A percentile compares a stretch with the other conserved stretches of the same genome.
Evolutionary conservation across 2,329 filamentous ascomycete genomes (phyloP).

Genomic region (Ceratocystis huliohia): DNA sequence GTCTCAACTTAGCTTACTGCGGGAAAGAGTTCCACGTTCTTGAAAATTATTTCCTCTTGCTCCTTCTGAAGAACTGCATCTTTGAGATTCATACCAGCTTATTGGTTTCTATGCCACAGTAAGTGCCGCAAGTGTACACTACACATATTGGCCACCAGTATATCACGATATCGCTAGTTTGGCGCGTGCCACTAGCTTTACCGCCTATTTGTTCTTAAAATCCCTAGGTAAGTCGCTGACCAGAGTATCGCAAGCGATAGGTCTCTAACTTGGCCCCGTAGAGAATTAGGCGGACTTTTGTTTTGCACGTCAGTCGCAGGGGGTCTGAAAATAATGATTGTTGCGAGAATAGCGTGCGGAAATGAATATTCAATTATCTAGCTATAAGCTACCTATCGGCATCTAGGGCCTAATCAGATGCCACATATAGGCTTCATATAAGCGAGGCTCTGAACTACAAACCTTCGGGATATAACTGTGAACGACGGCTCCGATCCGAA

Average conservation of each 20-base stretch:
- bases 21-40: constrained; percentile 3
- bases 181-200: constrained; percentile 28
- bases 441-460: too few relatives aligned
- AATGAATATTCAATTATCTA: too few relatives aligned
- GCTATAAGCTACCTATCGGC: too few relatives aligned
- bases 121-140: neutral
- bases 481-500: too few relatives aligned
- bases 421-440: too few relatives aligned
- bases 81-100: neutral
- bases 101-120: neutral
- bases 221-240: constrained; percentile 35
- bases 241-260: constrained; percentile 32
- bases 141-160: constrained; percentile 35
- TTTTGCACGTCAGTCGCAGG: neutral
- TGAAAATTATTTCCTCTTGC: neutral
- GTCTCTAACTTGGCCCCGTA: constrained; percentile 32
- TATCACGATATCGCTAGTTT: constrained; percentile 29
- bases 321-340: neutral
- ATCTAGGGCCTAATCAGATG: too few relatives aligned
- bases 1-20: constrained; percentile 10
- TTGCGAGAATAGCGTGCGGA: neutral
- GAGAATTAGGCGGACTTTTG: constrained; percentile 31
- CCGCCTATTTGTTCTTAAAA: constrained; percentile 32
- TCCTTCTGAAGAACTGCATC: constrained; percentile 9
- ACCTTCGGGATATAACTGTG: too few relatives aligned